Percentiles rank a stretch among this genome's conserved stretches.
Conservation (phyloP, 2,329 filamentous ascomycete species). For the Coniochaeta sp. region DNA sequence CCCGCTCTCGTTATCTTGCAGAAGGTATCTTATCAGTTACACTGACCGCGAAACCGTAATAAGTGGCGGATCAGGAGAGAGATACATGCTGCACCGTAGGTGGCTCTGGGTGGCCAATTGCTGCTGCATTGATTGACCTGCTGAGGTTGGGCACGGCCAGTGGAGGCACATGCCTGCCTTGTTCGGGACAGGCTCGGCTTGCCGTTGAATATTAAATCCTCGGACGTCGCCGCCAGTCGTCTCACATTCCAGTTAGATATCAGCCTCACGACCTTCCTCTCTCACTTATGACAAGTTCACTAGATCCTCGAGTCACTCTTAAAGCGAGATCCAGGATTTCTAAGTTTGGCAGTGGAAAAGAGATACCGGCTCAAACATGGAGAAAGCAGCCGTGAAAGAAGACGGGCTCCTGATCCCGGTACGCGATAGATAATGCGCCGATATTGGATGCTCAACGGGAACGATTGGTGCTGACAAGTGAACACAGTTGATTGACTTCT, state of each 20-base stretch:
- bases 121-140: neutral
- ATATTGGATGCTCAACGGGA: conserved; percentile 6
- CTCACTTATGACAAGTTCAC: neutral
- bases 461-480: neutral
- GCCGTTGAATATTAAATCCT: neutral
- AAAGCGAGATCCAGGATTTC: neutral
- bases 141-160: neutral
- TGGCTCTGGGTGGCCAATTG: neutral
- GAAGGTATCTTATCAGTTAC: neutral
- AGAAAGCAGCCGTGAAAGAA: conserved; percentile 21
- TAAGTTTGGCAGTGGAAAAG: neutral
- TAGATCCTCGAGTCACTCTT: neutral
- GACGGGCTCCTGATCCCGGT: conserved; percentile 22
- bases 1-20: neutral
- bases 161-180: neutral
- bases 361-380: conserved; percentile 15
- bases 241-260: neutral
- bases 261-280: neutral
- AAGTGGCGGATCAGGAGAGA: neutral
- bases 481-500: conserved; percentile 69
- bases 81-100: neutral
- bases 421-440: neutral
- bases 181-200: neutral
- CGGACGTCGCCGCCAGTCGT: neutral
- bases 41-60: neutral